Evolutionary conservation across 2,329 filamentous ascomycete species (phyloP).

Genomic region (Chaetomium sp.): DNA sequence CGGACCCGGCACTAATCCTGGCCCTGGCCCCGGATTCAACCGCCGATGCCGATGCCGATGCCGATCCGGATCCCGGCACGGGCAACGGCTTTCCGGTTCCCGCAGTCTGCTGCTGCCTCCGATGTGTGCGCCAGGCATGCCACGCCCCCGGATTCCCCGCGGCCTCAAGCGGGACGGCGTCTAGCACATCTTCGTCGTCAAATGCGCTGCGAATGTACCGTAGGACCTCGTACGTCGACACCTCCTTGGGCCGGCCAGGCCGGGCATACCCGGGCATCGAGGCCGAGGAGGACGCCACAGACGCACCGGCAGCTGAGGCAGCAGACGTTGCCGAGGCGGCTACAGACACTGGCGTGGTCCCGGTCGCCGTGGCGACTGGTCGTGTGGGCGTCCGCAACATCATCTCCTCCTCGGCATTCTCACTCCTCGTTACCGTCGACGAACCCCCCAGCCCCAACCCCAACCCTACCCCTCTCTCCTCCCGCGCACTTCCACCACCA

Average conservation of each 20-base stretch:
- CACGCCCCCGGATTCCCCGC: slow-evolving; percentile 88
- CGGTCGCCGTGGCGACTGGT: slow-evolving; percentile 12
- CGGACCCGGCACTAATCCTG: too few species aligned
- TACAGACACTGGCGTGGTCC: slow-evolving; percentile 6
- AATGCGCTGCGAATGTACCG: slow-evolving; percentile 79
- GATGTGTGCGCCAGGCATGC: slow-evolving; percentile 83
- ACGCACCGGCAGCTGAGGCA: too few species aligned
- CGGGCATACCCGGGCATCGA: slow-evolving; percentile 35
- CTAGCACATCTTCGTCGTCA: slow-evolving; percentile 67
- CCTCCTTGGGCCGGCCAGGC: slow-evolving; percentile 27
- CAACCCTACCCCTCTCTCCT: neutral
- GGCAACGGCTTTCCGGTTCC: too few species aligned
- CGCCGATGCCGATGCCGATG: neutral
- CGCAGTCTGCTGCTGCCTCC: slow-evolving; percentile 33
- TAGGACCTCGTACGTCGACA: slow-evolving; percentile 61
- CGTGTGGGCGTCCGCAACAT: slow-evolving; percentile 5
- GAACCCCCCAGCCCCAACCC: neutral
- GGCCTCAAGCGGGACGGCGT: slow-evolving; percentile 70
- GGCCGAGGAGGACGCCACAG: slow-evolving; percentile 19
- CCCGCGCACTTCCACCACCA: neutral
- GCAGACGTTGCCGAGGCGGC: neutral
- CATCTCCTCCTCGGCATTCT: neutral
- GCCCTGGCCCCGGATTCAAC: neutral
- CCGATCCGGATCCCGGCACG: neutral
- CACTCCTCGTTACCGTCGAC: neutral